These are phyloP conservation scores for Tinospora cordifolia DNA, from an alignment of 164 flowering plant species.

Conservation along the genomic window DNA sequence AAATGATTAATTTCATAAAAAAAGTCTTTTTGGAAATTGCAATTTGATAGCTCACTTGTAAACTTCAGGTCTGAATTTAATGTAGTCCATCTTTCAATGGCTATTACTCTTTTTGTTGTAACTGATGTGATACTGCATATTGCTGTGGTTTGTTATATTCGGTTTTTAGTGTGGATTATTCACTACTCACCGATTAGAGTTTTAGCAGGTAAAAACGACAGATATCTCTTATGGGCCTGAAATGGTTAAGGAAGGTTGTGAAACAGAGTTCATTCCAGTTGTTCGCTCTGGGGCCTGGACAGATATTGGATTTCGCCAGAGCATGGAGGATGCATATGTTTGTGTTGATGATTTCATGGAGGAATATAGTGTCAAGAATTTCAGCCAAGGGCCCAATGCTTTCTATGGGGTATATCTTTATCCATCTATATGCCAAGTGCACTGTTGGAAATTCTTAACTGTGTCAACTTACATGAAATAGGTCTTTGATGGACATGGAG, in stretches of 20 bases:
- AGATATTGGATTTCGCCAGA: conserved; percentile 67
- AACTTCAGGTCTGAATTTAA: no score
- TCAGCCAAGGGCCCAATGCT: conserved; percentile 51
- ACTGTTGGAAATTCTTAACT: no score
- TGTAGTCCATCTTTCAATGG: no score
- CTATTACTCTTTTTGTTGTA: background rate
- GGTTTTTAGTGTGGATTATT: background rate
- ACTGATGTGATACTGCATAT: background rate
- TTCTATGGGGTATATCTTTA: conserved; percentile 72
- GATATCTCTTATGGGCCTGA: conserved; percentile 33
- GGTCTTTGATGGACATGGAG: conserved; percentile 99
- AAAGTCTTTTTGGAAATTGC: background rate
- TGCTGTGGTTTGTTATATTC: background rate
- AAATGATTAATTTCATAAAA: background rate
- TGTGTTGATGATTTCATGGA: conserved; percentile 52
- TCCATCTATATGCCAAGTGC: conserved; percentile 6
- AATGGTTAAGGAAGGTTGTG: conserved; percentile 25
- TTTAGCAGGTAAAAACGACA: conserved; percentile 39
- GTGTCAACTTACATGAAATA: conserved; percentile 7
- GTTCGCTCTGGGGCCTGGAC: conserved; percentile 94
- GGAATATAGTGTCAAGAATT: conserved; percentile 42
- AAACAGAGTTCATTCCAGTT: conserved; percentile 49
- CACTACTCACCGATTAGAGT: conserved; percentile 12
- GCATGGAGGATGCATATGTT: conserved; percentile 84
- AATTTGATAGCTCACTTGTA: no score